Conservation (phyloP, 306 rosid species). For the Amphicarpaea edgeworthii region DNA sequence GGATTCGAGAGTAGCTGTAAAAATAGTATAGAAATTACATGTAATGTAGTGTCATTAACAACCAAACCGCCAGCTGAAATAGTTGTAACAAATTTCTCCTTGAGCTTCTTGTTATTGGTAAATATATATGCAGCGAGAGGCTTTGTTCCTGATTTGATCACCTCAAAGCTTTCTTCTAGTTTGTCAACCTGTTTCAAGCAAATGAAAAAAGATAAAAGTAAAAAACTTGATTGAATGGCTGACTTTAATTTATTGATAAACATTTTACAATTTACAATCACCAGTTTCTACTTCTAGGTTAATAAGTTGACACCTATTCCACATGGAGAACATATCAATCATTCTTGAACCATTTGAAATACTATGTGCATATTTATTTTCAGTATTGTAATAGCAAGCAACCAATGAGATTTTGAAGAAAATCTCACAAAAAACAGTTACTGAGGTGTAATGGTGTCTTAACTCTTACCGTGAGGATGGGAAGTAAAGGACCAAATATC, state of each 20-base stretch:
- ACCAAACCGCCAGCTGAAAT: slow-evolving; percentile 94
- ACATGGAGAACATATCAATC: slow-evolving; percentile 1
- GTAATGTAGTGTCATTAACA: slow-evolving; percentile 81
- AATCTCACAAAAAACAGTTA: slow-evolving; percentile 14
- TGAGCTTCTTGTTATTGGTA: slow-evolving; percentile 76
- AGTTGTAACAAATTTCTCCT: slow-evolving; percentile 68
- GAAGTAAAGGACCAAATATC: slow-evolving; percentile 97
- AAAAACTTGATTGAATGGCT: background rate
- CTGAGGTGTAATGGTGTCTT: background rate
- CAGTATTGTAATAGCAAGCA: slow-evolving; percentile 11
- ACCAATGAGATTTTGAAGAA: background rate
- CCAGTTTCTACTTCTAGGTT: too few relatives aligned
- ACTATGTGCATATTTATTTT: slow-evolving; percentile 15
- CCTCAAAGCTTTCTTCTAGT: slow-evolving; percentile 78
- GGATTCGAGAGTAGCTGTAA: slow-evolving; percentile 12
- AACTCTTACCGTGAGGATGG: slow-evolving; percentile 80
- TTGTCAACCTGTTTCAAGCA: slow-evolving; percentile 74
- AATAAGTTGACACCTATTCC: background rate
- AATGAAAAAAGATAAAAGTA: background rate
- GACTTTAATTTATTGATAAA: background rate
- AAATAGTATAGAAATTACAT: slow-evolving; percentile 60
- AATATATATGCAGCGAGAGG: slow-evolving; percentile 99
- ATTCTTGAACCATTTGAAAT: slow-evolving; percentile 25
- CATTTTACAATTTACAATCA: slow-evolving; percentile 25
- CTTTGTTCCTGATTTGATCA: slow-evolving; percentile 84